Conservation (phyloP, 352 stramenopile genomes). For the Phytophthora chlamydospora region DNA sequence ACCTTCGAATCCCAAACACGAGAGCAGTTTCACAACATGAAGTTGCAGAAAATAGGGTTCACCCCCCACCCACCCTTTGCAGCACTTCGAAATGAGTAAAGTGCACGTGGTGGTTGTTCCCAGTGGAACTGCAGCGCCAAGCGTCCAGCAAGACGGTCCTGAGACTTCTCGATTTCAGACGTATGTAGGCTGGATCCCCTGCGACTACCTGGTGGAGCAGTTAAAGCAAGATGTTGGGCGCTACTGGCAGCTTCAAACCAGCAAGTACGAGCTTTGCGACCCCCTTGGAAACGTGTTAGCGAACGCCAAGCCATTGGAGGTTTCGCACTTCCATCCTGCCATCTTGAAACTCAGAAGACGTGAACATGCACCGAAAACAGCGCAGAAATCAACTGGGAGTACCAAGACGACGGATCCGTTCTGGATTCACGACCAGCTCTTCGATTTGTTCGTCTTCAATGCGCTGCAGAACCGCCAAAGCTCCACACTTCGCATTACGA, state of each 20-base stretch:
- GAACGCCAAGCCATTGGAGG: conserved; percentile 34
- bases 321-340: conserved; percentile 3
- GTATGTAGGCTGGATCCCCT: conserved; percentile 53
- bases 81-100: conserved; percentile 23
- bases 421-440: conserved; percentile 62
- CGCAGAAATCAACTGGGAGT: background rate
- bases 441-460: conserved; percentile 69
- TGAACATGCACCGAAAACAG: background rate
- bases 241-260: conserved; percentile 50
- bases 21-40: conserved; percentile 24
- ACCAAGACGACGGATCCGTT: conserved; percentile 42
- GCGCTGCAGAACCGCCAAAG: conserved; percentile 61
- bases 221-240: conserved; percentile 53
- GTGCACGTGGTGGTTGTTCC: conserved; percentile 28
- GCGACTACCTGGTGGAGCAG: conserved; percentile 49
- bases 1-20: background rate
- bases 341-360: conserved; percentile 30
- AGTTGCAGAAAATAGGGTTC: conserved; percentile 22
- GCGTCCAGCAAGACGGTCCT: background rate
- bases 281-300: conserved; percentile 22
- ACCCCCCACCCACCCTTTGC: background rate
- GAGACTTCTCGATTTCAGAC: background rate
- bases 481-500: conserved; percentile 50
- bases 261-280: conserved; percentile 54
- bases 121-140: conserved; percentile 1